Base-by-base conservation (phyloP, 495 filamentous ascomycete genomes). In the Penicillium argentinense region DNA sequence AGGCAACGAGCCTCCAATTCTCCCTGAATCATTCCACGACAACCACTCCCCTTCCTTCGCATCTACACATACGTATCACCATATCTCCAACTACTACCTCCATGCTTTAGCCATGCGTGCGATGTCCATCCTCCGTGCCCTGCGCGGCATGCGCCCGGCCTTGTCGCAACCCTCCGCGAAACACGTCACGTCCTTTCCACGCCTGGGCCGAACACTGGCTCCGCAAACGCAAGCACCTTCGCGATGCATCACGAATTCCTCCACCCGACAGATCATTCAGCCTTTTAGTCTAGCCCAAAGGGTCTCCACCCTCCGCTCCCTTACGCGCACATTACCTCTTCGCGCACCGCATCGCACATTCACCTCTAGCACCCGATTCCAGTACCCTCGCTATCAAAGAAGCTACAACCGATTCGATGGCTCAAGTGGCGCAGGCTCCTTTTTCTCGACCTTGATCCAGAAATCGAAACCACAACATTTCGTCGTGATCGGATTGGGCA, bases 341-440 rank as follows among this genome's bases (percentile, higher is more conserved):
- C 33, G 8, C 16, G 1, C 17, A 19, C 9, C 18, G 17, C 26
- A 33, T 28, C 54, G 48, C 23, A 39, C 50, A 9, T 68, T 66
- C 30, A 51, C 56, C 13, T 60, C 57, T n/a, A 24, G 27, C 5
- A 39, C 21, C 1, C 45, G 25, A 17, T 26, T 23, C 42, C 42
- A 47, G 19, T 48, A 46, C 38, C 17, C 9, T 7, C 5, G 4
- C 32, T 4, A n/a, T n/a, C 39, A 53, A 34, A 38, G 32, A 13
- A 50, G 60, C 33, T 73, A 73, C 45, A 62, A 59, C 33, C 62
- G 68, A 12, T 71, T 71, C 47, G 47, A 45, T 23, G 45, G 53
- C 4, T 3, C 6, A 21, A 25, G 39, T 11, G 21, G 29, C 21
- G 27, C 37, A 28, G 27, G 38, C 25, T 42, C 65, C 3, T 17